Conservation (phyloP, 441 rosid species). For the Iberis amara region DNA sequence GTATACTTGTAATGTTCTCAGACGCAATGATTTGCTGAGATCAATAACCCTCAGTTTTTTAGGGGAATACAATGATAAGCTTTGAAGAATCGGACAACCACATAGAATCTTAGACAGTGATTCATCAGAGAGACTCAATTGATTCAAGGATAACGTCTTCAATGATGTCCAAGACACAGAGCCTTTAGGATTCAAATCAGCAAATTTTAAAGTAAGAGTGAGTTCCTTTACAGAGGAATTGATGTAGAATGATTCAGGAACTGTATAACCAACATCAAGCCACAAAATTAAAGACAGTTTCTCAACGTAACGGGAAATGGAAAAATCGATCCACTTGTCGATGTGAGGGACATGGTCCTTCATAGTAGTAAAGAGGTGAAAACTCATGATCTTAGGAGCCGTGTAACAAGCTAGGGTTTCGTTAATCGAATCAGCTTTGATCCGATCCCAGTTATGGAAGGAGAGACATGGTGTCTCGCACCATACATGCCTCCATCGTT, state of each 20-base stretch:
- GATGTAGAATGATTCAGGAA: neutral
- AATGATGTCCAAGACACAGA: neutral
- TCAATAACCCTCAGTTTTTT: neutral
- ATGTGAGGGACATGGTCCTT: neutral
- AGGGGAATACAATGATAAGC: neutral
- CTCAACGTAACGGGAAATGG: slow-evolving; percentile 9
- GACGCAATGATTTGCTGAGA: neutral
- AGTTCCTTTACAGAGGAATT: neutral
- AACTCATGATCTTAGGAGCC: neutral
- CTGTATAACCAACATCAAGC: neutral
- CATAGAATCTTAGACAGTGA: neutral
- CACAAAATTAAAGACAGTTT: neutral
- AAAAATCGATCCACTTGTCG: slow-evolving; percentile 1
- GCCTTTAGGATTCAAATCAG: neutral
- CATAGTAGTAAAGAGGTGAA: neutral
- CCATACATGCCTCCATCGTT: slow-evolving; percentile 15
- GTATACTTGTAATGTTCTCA: neutral
- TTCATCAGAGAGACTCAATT: neutral
- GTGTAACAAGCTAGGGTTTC: slow-evolving; percentile 1
- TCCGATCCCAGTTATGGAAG: neutral
- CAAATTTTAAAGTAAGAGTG: too few relatives aligned
- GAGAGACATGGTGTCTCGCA: neutral
- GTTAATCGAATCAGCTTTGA: neutral
- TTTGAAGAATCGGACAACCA: neutral
- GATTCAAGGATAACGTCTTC: neutral